Percentiles rank a stretch among this genome's conserved stretches.
Conservation (phyloP, 305 asterid species). For the Rubia peregrina region DNA sequence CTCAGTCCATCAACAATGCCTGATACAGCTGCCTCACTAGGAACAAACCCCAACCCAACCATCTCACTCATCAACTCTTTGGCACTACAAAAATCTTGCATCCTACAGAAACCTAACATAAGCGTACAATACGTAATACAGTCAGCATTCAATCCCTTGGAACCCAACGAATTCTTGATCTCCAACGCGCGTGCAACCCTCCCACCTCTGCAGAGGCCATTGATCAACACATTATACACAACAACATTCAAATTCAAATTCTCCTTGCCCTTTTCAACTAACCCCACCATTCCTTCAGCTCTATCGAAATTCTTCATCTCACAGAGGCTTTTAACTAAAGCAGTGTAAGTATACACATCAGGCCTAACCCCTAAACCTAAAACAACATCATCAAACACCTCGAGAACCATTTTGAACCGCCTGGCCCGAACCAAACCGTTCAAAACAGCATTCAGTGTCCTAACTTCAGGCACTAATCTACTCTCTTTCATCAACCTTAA, state of each 20-base stretch:
- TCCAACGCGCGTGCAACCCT: constrained; percentile 59
- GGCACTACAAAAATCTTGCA: constrained; percentile 42
- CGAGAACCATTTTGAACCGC: constrained; percentile 51
- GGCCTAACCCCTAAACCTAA: constrained; percentile 29
- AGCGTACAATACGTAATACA: constrained; percentile 65
- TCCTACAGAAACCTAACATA: constrained; percentile 56
- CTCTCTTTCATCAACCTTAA: constrained; percentile 53
- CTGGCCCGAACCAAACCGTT: constrained; percentile 52
- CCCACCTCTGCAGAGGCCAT: constrained; percentile 66
- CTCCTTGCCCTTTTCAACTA: constrained; percentile 39
- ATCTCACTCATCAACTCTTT: constrained; percentile 58
- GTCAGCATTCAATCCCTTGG: constrained; percentile 55
- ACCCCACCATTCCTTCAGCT: constrained; percentile 50
- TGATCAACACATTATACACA: constrained; percentile 67
- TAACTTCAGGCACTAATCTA: constrained; percentile 64
- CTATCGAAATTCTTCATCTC: constrained; percentile 50
- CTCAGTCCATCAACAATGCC: constrained; percentile 72
- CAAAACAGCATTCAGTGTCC: constrained; percentile 63
- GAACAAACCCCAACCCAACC: constrained; percentile 53
- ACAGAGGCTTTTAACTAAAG: constrained; percentile 66
- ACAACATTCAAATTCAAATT: constrained; percentile 53
- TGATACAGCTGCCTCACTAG: constrained; percentile 69
- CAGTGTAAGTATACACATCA: constrained; percentile 51
- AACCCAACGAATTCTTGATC: constrained; percentile 39
- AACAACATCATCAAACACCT: constrained; percentile 49